Evolutionary conservation across 2,329 filamentous ascomycete genomes (phyloP).

Genomic region (Aspergillus brasiliensis): DNA sequence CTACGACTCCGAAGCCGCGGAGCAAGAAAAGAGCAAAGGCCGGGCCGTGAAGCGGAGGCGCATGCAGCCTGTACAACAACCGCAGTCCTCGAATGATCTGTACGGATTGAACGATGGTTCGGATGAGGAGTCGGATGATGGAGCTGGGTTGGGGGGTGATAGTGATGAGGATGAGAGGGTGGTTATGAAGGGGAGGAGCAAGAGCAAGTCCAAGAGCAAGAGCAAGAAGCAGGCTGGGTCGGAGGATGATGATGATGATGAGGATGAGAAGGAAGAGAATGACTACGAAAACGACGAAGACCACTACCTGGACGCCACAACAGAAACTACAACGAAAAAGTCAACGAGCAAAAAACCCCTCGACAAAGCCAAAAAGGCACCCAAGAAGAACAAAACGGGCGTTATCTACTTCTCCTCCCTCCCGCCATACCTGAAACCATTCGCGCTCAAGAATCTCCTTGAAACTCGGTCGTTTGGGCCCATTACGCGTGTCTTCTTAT

Average conservation of each 20-base stretch:
- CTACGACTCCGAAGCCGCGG: slow-evolving; percentile 49
- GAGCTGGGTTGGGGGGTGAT: slow-evolving; percentile 18
- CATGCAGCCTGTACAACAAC: slow-evolving; percentile 34
- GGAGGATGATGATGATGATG: slow-evolving; percentile 15
- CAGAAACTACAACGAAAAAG: slow-evolving; percentile 11
- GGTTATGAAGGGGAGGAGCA: slow-evolving; percentile 19
- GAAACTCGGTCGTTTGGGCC: slow-evolving; percentile 44
- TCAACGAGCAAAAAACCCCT: slow-evolving; percentile 15
- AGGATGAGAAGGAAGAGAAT: slow-evolving; percentile 18
- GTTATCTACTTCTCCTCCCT: slow-evolving; percentile 50
- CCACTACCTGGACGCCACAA: slow-evolving; percentile 12
- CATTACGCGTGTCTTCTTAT: slow-evolving; percentile 48
- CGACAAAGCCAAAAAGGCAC: slow-evolving; percentile 29
- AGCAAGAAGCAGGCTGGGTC: slow-evolving; percentile 15
- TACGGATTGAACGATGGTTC: slow-evolving; percentile 17
- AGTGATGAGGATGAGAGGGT: slow-evolving; percentile 17
- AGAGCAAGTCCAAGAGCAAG: slow-evolving; percentile 8
- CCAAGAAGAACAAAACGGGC: slow-evolving; percentile 41
- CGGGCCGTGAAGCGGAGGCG: slow-evolving; percentile 36
- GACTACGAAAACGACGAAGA: slow-evolving; percentile 14
- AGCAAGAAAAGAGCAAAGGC: slow-evolving; percentile 45
- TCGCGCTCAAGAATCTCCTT: slow-evolving; percentile 46
- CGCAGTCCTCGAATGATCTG: slow-evolving; percentile 33
- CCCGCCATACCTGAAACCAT: slow-evolving; percentile 52
- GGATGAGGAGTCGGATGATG: slow-evolving; percentile 16